Percentiles rank a stretch among this genome's conserved stretches.
Conservation (phyloP, 1,284 basidiomycete genomes). For the Leccinum pachyderme region DNA sequence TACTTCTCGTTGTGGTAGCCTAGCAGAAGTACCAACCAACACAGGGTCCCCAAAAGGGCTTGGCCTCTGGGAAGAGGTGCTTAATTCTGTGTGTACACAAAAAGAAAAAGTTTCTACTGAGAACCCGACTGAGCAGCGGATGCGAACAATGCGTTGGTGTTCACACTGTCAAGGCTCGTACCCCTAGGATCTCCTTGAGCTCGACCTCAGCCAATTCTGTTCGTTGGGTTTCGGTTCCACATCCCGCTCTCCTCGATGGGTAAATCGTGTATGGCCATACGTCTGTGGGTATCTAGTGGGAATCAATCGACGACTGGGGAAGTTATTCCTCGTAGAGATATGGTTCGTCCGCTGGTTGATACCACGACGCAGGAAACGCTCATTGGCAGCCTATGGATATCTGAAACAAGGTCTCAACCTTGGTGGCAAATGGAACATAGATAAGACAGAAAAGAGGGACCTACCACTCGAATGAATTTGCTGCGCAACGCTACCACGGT, state of each 20-base stretch:
- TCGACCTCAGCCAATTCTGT: slow-evolving; percentile 51
- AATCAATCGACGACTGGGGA: slow-evolving; percentile 35
- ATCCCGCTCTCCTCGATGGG: slow-evolving; percentile 34
- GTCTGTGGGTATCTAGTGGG: slow-evolving; percentile 17
- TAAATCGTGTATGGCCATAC: slow-evolving; percentile 12
- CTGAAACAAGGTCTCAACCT: slow-evolving; percentile 57
- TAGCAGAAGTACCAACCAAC: too few relatives aligned
- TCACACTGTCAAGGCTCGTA: slow-evolving; percentile 55
- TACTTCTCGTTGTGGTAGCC: too few relatives aligned
- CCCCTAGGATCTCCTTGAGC: slow-evolving; percentile 47
- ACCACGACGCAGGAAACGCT: slow-evolving; percentile 66
- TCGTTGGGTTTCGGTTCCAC: slow-evolving; percentile 40
- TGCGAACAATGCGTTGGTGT: slow-evolving; percentile 38
- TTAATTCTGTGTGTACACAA: too few relatives aligned
- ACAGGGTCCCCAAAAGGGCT: too few relatives aligned
- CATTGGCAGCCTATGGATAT: slow-evolving; percentile 57
- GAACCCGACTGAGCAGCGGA: too few relatives aligned
- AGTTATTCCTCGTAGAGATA: slow-evolving; percentile 32
- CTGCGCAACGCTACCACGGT: slow-evolving; percentile 68
- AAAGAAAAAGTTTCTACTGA: too few relatives aligned
- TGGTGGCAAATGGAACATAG: slow-evolving; percentile 8
- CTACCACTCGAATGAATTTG: slow-evolving; percentile 56
- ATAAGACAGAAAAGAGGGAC: slow-evolving; percentile 24
- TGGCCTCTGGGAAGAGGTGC: too few relatives aligned
- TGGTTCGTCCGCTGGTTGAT: slow-evolving; percentile 45